Conservation (phyloP, 2,329 filamentous ascomycete species). For the Pyrenochaeta sp. region DNA sequence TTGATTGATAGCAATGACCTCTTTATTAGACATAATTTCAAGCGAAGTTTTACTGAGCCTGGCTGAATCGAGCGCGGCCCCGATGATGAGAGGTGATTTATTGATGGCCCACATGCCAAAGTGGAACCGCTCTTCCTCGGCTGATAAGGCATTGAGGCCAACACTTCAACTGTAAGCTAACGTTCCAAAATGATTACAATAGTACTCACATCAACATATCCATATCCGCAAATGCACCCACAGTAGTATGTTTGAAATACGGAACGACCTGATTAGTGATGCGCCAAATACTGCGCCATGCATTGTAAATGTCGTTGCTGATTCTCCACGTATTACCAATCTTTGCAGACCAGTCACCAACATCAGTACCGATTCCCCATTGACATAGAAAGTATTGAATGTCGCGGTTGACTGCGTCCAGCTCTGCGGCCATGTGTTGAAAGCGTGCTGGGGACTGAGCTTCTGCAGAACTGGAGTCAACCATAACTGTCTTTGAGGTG, state of each 20-base stretch:
- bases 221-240: conserved; percentile 48
- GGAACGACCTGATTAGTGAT: conserved; percentile 46
- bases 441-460: conserved; percentile 40
- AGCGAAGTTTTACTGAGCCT: conserved; percentile 31
- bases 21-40: conserved; percentile 56
- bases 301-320: conserved; percentile 47
- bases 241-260: conserved; percentile 36
- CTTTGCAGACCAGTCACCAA: conserved; percentile 44
- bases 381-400: conserved; percentile 50
- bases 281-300: conserved; percentile 45
- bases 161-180: conserved; percentile 27
- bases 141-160: conserved; percentile 48
- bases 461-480: conserved; percentile 42
- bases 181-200: neutral
- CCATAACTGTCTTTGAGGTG: conserved; percentile 45
- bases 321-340: conserved; percentile 50
- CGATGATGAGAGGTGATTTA: conserved; percentile 57
- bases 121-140: conserved; percentile 54
- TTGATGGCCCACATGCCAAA: conserved; percentile 59
- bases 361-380: conserved; percentile 49
- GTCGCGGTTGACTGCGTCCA: conserved; percentile 39
- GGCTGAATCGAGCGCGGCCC: conserved; percentile 46
- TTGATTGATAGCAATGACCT: conserved; percentile 67
- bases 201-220: conserved; percentile 53
- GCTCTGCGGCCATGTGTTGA: conserved; percentile 35